These are phyloP conservation scores for Fusarium citri DNA, from an alignment of 2,329 filamentous ascomycete genomes.

Conservation along the genomic window DNA sequence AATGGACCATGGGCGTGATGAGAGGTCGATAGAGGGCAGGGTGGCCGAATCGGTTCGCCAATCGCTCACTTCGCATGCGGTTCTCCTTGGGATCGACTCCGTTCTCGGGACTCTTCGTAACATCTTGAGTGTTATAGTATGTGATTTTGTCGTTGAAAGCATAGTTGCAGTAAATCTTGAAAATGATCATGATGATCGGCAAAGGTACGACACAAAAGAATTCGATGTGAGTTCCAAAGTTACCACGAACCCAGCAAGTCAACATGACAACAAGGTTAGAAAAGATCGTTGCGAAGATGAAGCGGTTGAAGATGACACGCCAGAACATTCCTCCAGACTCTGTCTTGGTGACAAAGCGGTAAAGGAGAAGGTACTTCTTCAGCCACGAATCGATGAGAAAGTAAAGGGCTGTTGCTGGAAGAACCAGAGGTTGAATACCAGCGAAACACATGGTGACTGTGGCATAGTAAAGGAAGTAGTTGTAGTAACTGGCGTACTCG, in stretches of 20 bases:
- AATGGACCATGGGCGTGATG: conserved; percentile 95
- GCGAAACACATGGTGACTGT: conserved; percentile 90
- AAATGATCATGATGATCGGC: conserved; percentile 80
- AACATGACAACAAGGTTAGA: conserved; percentile 83
- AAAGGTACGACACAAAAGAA: conserved; percentile 79
- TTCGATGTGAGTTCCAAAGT: conserved; percentile 62
- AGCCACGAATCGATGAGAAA: conserved; percentile 87
- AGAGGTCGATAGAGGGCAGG: conserved; percentile 89
- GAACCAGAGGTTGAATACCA: conserved; percentile 85
- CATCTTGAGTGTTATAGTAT: conserved; percentile 78
- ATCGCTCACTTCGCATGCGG: conserved; percentile 71
- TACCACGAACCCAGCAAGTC: conserved; percentile 77
- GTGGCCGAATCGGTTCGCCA: conserved; percentile 86
- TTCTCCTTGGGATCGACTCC: conserved; percentile 61
- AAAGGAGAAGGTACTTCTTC: conserved; percentile 95
- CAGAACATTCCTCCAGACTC: conserved; percentile 95
- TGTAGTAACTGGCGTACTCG: conserved; percentile 97
- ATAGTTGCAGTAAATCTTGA: conserved; percentile 86
- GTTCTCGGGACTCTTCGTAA: conserved; percentile 59
- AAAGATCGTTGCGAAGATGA: conserved; percentile 84
- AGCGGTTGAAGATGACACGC: conserved; percentile 91
- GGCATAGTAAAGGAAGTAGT: conserved; percentile 95
- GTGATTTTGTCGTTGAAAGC: conserved; percentile 83
- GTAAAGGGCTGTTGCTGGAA: conserved; percentile 89
- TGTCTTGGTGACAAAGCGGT: conserved; percentile 96